Conservation (phyloP, 1,284 basidiomycete genomes). For the Trichosporon sp. region DNA sequence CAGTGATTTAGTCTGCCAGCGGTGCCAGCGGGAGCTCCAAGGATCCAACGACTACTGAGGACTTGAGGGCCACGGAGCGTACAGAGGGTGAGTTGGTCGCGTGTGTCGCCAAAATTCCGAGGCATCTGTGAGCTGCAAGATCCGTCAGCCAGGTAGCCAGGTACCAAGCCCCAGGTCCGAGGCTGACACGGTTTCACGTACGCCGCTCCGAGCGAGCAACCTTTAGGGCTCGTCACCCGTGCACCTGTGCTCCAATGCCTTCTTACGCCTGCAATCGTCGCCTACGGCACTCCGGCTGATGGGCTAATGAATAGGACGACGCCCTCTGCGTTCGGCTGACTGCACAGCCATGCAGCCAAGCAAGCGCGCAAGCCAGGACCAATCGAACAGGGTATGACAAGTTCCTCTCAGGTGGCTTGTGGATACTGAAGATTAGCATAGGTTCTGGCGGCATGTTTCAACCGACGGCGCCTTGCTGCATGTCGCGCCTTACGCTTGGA, state of each 20-base stretch:
- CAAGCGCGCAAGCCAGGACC: too few species aligned
- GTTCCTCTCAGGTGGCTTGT: not conserved
- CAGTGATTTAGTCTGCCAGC: too few species aligned
- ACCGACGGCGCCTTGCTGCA: not conserved
- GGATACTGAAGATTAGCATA: not conserved
- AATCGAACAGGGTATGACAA: not conserved
- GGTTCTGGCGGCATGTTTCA: not conserved
- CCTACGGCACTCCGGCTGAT: not conserved
- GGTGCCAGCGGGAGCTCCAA: too few species aligned
- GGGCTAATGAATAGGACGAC: not conserved
- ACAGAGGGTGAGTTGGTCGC: too few species aligned
- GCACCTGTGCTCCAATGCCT: not conserved
- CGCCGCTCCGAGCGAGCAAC: not conserved
- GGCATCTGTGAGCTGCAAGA: not conserved
- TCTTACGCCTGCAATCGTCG: too few species aligned
- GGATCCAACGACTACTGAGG: too few species aligned
- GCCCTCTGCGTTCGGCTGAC: not conserved
- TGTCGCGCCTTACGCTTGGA: not conserved
- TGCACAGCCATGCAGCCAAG: not conserved
- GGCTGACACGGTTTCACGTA: not conserved
- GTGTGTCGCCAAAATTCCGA: not conserved
- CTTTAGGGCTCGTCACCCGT: not conserved
- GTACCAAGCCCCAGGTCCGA: not conserved
- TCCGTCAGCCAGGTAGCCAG: not conserved
- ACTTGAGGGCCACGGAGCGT: too few species aligned